Evolutionary conservation across 208 protist genomes (phyloP), one percentile per base, ranked within the genome.

Genomic region (Leishmania martiniquensis): DNA sequence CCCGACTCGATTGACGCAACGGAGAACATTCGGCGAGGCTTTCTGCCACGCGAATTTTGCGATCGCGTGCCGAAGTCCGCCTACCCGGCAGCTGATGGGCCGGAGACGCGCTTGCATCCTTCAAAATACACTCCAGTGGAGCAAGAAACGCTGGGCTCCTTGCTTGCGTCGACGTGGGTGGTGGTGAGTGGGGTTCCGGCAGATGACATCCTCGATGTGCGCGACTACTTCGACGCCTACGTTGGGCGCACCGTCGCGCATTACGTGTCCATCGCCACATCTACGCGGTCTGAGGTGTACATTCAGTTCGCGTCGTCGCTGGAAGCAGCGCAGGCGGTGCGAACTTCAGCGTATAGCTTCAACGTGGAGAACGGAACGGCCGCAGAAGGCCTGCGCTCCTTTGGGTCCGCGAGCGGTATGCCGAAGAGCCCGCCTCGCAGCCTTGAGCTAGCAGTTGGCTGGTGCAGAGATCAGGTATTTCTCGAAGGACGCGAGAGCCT

Each of bases 241-340:
- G 84, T 93, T 45, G 93, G 93, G n/a, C 84, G 82, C 67, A 94
- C 91, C 15, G 81, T 92, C n/a, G 86, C 81, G 20, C 89, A 95
- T 80, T 74, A 78, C 62, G 37, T 82, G 34, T 84, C 89, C 47
- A 44, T 68, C 59, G 32, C 45, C 37, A n/a, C 59, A 22, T 45
- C 25, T 66, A 54, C 59, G 25, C 62, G 42, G 15, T 79, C 80
- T 7, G 87, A 89, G 51, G 76, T 92, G 44, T 93, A 91, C 72
- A 67, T 95, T 39, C 85, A 88, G 69, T 95, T 95, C 76, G 88
- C 91, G 47, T 78, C 83, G 22, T 34, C 87, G 17, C 25, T 87
- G 37, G 67, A 80, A 12, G 91, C 91, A 13, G 76, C 87, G 49
- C 84, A 87, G 25, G 91, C 88, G 3, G 91, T 95, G 78, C 84